Percentiles rank a stretch among this genome's conserved stretches.
Evolutionary conservation across 148 eudicot genomes (phyloP).

Genomic region (Chenopodium formosanum): DNA sequence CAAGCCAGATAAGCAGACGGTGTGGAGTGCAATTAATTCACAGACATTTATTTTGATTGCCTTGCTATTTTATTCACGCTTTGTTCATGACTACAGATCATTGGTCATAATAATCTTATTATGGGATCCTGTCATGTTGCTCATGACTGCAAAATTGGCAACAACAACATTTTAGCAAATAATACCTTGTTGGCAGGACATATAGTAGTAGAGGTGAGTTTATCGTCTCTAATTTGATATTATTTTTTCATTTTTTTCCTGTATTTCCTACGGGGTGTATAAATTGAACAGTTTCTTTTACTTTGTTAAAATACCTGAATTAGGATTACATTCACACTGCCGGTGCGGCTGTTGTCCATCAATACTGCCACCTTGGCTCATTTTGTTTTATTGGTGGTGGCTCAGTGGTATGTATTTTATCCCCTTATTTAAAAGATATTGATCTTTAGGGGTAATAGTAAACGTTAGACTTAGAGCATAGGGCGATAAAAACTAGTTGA

Average conservation of each 20-base stretch:
- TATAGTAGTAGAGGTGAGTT: conserved; percentile 75
- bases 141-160: conserved; percentile 95
- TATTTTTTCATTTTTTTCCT: conserved; percentile 2
- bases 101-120: conserved; percentile 82
- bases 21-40: conserved; percentile 25
- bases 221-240: neutral
- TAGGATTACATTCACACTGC: conserved; percentile 89
- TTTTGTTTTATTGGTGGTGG: conserved; percentile 94
- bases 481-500: neutral
- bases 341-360: conserved; percentile 85
- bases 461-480: neutral
- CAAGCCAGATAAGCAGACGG: conserved; percentile 68
- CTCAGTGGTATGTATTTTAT: conserved; percentile 61
- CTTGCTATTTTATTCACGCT: conserved; percentile 4
- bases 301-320: conserved; percentile 10
- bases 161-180: conserved; percentile 81
- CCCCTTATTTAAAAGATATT: neutral
- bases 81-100: conserved; percentile 46
- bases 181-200: conserved; percentile 87
- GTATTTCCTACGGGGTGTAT: neutral
- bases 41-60: neutral
- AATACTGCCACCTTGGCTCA: conserved; percentile 84
- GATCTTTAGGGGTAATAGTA: neutral
- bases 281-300: neutral
- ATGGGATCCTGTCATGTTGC: conserved; percentile 97